Conservation (phyloP, 2,329 filamentous ascomycete species). For the Diaporthe ilicicola region DNA sequence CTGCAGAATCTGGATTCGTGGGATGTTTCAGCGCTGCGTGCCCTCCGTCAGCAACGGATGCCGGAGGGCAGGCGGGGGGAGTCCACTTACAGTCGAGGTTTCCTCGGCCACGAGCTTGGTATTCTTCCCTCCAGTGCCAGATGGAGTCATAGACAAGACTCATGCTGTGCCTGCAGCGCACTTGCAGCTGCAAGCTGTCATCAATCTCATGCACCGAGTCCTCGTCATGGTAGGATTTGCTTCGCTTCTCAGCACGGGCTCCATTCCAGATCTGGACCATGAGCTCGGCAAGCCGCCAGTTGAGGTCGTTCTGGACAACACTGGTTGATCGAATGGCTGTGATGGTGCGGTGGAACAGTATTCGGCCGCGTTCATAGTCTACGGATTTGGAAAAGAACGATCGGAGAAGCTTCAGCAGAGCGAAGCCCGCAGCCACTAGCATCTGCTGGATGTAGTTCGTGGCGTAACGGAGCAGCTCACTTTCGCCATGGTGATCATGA, state of each 20-base stretch:
- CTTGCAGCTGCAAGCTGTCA: slow-evolving; percentile 79
- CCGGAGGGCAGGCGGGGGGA: slow-evolving; percentile 26
- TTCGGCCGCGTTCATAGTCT: slow-evolving; percentile 72
- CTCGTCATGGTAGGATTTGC: slow-evolving; percentile 56
- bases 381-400: slow-evolving; percentile 80
- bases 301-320: slow-evolving; percentile 79
- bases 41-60: slow-evolving; percentile 32
- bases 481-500: slow-evolving; percentile 53
- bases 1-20: slow-evolving; percentile 82
- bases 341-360: slow-evolving; percentile 76
- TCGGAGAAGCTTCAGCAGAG: slow-evolving; percentile 79
- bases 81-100: slow-evolving; percentile 71
- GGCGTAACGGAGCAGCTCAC: slow-evolving; percentile 69
- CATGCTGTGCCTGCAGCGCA: slow-evolving; percentile 86
- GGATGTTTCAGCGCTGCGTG: slow-evolving; percentile 79
- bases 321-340: slow-evolving; percentile 76
- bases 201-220: slow-evolving; percentile 65
- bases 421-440: slow-evolving; percentile 82
- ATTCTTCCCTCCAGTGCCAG: slow-evolving; percentile 86
- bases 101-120: slow-evolving; percentile 74
- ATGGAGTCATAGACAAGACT: slow-evolving; percentile 86
- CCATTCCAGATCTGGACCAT: slow-evolving; percentile 89
- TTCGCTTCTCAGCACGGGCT: slow-evolving; percentile 60
- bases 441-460: slow-evolving; percentile 86
- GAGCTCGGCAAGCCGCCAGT: slow-evolving; percentile 82